A percentile compares a stretch with the other conserved stretches of the same genome.
These are phyloP conservation scores for Globisporangium cylindrosporum DNA, from an alignment of 352 stramenopile species.

Conservation along the genomic window DNA sequence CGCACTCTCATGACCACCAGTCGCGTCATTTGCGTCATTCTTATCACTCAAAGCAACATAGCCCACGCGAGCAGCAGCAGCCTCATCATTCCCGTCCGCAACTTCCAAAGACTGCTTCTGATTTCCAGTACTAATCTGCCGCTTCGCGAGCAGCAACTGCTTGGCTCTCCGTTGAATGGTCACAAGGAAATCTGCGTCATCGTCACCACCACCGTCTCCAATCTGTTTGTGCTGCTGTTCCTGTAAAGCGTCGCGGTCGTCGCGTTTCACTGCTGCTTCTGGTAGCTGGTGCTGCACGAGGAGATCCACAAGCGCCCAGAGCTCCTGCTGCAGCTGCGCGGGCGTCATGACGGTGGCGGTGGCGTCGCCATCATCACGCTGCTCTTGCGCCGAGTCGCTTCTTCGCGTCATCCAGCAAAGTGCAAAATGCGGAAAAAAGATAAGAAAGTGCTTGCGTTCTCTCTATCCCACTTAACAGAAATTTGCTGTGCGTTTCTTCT, in stretches of 20 bases:
- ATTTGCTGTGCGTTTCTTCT: background rate
- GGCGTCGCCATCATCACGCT: background rate
- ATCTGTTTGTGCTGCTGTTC: background rate
- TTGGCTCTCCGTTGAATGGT: constrained; percentile 26
- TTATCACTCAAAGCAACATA: background rate
- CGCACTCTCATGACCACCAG: constrained; percentile 9
- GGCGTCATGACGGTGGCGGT: constrained; percentile 10
- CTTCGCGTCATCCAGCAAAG: constrained; percentile 15
- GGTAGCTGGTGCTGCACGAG: constrained; percentile 15
- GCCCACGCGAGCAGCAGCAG: background rate
- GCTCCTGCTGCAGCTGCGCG: constrained; percentile 24
- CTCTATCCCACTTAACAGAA: background rate
- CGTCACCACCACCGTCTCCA: background rate
- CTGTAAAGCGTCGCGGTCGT: background rate
- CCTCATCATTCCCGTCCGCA: background rate
- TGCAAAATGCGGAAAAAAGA: background rate
- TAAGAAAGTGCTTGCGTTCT: background rate
- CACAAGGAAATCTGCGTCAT: constrained; percentile 22
- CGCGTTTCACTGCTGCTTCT: constrained; percentile 8
- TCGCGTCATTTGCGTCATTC: background rate
- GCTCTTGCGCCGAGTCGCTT: background rate
- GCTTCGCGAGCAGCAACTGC: constrained; percentile 27
- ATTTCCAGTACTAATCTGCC: constrained; percentile 8
- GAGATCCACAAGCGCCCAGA: constrained; percentile 55
- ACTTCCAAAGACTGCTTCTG: constrained; percentile 3